Evolutionary conservation across 2,329 filamentous ascomycete species (phyloP).

Genomic region (Zalaria obscura): DNA sequence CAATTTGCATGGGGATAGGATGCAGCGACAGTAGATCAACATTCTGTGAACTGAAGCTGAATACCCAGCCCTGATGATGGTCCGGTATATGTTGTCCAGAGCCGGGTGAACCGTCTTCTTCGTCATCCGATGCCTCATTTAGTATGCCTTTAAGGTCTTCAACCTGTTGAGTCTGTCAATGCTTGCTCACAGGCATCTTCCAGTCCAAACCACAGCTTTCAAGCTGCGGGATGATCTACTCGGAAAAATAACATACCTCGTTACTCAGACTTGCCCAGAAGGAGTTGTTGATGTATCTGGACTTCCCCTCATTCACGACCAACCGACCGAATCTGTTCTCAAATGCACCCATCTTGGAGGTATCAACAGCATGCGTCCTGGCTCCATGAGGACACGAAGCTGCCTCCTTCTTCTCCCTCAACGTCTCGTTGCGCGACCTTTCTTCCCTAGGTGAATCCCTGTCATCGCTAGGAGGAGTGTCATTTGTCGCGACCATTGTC

Average conservation of each 20-base stretch:
- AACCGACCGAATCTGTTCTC: slow-evolving; percentile 48
- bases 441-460: background rate
- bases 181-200: too few species aligned
- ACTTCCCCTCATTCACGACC: slow-evolving; percentile 56
- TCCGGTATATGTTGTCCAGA: slow-evolving; percentile 20
- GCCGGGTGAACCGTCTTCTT: slow-evolving; percentile 35
- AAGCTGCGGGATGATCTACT: too few species aligned
- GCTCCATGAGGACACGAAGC: background rate
- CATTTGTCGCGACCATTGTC: background rate
- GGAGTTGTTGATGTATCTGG: slow-evolving; percentile 60
- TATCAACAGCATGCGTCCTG: background rate
- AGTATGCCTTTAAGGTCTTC: slow-evolving; percentile 49
- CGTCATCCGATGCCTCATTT: slow-evolving; percentile 46
- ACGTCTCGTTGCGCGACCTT: background rate
- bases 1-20: slow-evolving; percentile 50
- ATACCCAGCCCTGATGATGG: slow-evolving; percentile 58
- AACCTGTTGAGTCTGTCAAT: slow-evolving; percentile 17
- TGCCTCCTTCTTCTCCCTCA: background rate
- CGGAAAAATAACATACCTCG: slow-evolving; percentile 27
- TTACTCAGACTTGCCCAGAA: slow-evolving; percentile 67
- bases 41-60: slow-evolving; percentile 58
- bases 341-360: slow-evolving; percentile 10
- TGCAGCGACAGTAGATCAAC: slow-evolving; percentile 53
- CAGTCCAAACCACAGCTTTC: too few species aligned
- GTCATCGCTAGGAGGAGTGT: background rate